These are phyloP conservation scores for Maudiozyma barnettii DNA, from an alignment of 805 yeast species.

Conservation along the genomic window DNA sequence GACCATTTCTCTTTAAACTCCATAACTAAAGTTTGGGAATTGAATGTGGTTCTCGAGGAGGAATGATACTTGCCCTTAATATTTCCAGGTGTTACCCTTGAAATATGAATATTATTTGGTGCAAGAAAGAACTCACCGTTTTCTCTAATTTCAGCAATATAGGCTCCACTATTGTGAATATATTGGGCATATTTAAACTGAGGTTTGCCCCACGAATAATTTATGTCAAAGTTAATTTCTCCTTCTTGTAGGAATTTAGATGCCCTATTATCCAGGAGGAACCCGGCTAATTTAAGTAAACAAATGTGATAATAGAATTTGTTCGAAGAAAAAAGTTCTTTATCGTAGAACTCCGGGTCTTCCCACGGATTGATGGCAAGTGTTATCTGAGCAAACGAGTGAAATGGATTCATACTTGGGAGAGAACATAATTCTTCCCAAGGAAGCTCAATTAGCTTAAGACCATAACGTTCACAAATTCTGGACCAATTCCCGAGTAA, in stretches of 20 bases:
- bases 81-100: constrained; percentile 51
- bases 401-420: constrained; percentile 76
- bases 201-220: constrained; percentile 89
- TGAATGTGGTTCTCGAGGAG: constrained; percentile 34
- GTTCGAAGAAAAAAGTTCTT: constrained; percentile 37
- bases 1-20: constrained; percentile 56
- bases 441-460: constrained; percentile 77
- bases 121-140: constrained; percentile 74
- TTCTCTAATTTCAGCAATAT: constrained; percentile 76
- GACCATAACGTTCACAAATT: constrained; percentile 75
- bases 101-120: constrained; percentile 76
- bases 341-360: constrained; percentile 42
- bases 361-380: constrained; percentile 66
- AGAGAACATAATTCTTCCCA: constrained; percentile 77
- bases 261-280: constrained; percentile 73
- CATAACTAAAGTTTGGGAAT: constrained; percentile 67
- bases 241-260: constrained; percentile 48
- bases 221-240: constrained; percentile 47
- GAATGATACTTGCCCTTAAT: constrained; percentile 26
- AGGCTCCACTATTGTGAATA: constrained; percentile 81
- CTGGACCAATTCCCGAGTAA: constrained; percentile 68
- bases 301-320: constrained; percentile 70
- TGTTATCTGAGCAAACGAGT: constrained; percentile 64
- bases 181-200: constrained; percentile 76
- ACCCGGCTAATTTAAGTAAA: constrained; percentile 59